Evolutionary conservation across 2,329 filamentous ascomycete genomes (phyloP).

Genomic region (Diplodia mutila): DNA sequence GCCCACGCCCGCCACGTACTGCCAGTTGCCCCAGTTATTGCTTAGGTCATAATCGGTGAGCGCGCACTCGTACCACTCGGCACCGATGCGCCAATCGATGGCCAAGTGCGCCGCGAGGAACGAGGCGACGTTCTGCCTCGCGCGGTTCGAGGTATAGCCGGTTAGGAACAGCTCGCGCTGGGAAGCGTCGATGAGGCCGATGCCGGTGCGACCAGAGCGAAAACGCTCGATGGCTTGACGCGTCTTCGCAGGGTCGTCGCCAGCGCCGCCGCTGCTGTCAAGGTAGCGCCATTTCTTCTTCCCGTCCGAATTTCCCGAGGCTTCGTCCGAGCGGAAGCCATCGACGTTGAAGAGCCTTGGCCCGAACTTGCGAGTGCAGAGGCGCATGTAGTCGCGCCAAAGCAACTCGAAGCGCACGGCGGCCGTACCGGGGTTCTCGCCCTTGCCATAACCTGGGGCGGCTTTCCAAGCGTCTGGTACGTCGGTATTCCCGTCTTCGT

Average conservation of each 20-base stretch:
- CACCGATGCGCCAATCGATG: conserved; percentile 79
- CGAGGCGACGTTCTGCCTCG: conserved; percentile 75
- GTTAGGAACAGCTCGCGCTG: conserved; percentile 75
- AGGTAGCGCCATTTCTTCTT: conserved; percentile 39
- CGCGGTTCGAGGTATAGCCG: conserved; percentile 77
- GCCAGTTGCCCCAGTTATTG: conserved; percentile 83
- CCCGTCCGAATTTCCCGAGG: conserved; percentile 40
- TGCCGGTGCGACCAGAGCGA: conserved; percentile 70
- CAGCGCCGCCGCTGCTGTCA: conserved; percentile 35
- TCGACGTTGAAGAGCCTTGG: conserved; percentile 64
- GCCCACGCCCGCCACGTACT: conserved; percentile 78
- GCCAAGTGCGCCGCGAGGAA: conserved; percentile 74
- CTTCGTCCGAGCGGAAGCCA: conserved; percentile 62
- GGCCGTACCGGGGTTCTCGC: conserved; percentile 73
- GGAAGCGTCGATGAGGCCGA: conserved; percentile 76
- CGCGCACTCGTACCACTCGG: conserved; percentile 79
- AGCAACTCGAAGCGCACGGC: conserved; percentile 73
- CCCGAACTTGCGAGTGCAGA: conserved; percentile 73
- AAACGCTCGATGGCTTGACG: conserved; percentile 58
- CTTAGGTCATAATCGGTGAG: conserved; percentile 76
- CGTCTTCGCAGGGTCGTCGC: conserved; percentile 50
- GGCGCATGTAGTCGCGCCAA: conserved; percentile 80
- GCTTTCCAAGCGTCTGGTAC: conserved; percentile 39
- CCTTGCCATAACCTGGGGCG: conserved; percentile 64
- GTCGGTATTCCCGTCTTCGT: conserved; percentile 64